Conservation (phyloP, 2,329 filamentous ascomycete species). For the Thielaviopsis musarum region DNA sequence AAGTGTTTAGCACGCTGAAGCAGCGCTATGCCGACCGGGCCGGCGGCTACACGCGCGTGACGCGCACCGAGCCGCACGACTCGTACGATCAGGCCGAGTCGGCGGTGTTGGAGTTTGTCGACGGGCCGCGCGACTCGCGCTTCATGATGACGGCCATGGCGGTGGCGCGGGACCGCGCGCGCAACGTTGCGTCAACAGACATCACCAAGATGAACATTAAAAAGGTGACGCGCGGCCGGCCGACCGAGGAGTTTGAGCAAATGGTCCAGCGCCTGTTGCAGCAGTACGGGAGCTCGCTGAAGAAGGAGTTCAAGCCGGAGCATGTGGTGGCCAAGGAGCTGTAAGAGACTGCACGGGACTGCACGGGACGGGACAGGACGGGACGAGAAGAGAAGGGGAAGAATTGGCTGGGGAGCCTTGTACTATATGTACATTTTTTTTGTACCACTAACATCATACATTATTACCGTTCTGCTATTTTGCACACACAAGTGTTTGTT, state of each 20-base stretch:
- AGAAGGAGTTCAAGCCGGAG: constrained; percentile 12
- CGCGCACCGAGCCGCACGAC: constrained; percentile 79
- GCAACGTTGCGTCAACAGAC: constrained; percentile 44
- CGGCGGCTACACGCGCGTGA: constrained; percentile 87
- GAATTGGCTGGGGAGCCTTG: not conserved
- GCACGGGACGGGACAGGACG: not conserved
- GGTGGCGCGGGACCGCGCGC: constrained; percentile 45
- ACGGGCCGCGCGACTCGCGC: constrained; percentile 83
- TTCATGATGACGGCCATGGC: constrained; percentile 87
- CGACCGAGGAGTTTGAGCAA: constrained; percentile 49
- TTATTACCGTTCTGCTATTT: not conserved
- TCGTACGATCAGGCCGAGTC: constrained; percentile 69
- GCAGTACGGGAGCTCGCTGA: constrained; percentile 17
- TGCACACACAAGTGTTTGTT: not conserved
- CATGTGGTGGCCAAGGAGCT: constrained; percentile 12
- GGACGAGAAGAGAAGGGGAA: not conserved
- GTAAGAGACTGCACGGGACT: not conserved
- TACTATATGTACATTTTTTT: constrained; percentile 6
- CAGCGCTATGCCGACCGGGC: constrained; percentile 62
- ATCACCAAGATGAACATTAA: constrained; percentile 62
- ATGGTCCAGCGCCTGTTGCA: constrained; percentile 33
- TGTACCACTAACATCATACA: not conserved
- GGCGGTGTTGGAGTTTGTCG: constrained; percentile 86
- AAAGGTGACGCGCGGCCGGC: constrained; percentile 67
- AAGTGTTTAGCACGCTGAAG: constrained; percentile 72